Evolutionary conservation across 2,329 filamentous ascomycete species (phyloP).

Genomic region (Microsporum ferrugineum): DNA sequence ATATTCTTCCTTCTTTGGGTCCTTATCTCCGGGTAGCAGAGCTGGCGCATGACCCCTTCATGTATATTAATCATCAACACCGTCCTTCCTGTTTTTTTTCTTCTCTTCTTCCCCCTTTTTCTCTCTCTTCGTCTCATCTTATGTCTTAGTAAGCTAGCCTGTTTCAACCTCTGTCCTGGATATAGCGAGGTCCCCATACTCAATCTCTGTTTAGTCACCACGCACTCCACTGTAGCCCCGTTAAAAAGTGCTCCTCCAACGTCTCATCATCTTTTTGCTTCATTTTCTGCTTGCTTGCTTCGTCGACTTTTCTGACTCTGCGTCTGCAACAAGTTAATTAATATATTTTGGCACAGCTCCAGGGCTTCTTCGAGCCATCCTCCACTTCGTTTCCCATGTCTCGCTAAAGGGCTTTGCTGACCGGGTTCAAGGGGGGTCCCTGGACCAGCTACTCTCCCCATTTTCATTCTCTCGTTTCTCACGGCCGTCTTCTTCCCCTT

Average conservation of each 20-base stretch:
- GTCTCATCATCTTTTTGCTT: neutral
- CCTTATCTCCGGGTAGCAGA: constrained; percentile 11
- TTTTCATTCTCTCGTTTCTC: neutral
- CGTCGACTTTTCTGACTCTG: neutral
- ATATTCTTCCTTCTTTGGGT: constrained; percentile 16
- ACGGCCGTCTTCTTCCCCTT: neutral
- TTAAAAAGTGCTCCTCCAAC: neutral
- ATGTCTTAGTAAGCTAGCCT: neutral
- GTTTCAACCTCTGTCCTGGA: neutral
- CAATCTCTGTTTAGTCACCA: neutral
- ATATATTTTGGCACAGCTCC: neutral
- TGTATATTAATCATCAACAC: neutral
- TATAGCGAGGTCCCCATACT: neutral
- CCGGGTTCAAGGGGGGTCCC: neutral
- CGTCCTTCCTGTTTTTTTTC: neutral
- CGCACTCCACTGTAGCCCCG: neutral
- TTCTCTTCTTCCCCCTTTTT: neutral
- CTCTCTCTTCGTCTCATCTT: neutral
- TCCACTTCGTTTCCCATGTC: neutral
- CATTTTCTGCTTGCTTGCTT: too few species aligned
- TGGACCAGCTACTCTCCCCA: neutral
- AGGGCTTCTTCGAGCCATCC: neutral
- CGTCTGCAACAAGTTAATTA: neutral
- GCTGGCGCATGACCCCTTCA: neutral
- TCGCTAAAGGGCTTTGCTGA: neutral